Conservation (phyloP, 2,329 filamentous ascomycete genomes). For the Penicillium oxalicum region DNA sequence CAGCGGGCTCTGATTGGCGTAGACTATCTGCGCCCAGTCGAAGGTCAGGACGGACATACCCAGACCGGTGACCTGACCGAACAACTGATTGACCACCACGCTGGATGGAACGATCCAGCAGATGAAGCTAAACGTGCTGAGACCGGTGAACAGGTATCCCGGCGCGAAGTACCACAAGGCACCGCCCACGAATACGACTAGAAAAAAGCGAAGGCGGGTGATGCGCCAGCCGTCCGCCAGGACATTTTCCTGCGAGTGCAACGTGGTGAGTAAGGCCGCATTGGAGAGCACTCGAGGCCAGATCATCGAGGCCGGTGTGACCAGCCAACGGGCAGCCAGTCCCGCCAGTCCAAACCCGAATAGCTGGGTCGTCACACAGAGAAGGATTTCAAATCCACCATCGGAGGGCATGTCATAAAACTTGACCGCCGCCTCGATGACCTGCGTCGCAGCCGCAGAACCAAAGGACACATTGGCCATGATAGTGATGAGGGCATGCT, state of each 20-base stretch:
- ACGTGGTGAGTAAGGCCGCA: slow-evolving; percentile 42
- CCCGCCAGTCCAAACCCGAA: slow-evolving; percentile 61
- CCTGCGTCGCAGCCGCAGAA: slow-evolving; percentile 37
- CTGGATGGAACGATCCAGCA: slow-evolving; percentile 67
- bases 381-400: slow-evolving; percentile 55
- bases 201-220: slow-evolving; percentile 34
- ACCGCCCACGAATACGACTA: slow-evolving; percentile 28
- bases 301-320: slow-evolving; percentile 56
- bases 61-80: slow-evolving; percentile 62
- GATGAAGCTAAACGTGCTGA: slow-evolving; percentile 64
- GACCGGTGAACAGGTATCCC: slow-evolving; percentile 61
- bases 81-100: slow-evolving; percentile 64
- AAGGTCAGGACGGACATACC: slow-evolving; percentile 66
- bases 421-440: slow-evolving; percentile 36
- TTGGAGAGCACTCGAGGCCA: slow-evolving; percentile 55
- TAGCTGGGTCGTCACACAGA: slow-evolving; percentile 56
- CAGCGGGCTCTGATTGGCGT: slow-evolving; percentile 61
- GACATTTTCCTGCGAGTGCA: slow-evolving; percentile 30
- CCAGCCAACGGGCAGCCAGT: slow-evolving; percentile 53
- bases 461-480: slow-evolving; percentile 46
- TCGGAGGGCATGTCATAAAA: slow-evolving; percentile 55
- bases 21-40: slow-evolving; percentile 68
- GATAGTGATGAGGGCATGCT: slow-evolving; percentile 42
- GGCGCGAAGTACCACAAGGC: slow-evolving; percentile 43
- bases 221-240: slow-evolving; percentile 40